phyloP scores from a whole-genome alignment of 371 early-diverging fungal species.

The Spraguea lophii region DNA sequence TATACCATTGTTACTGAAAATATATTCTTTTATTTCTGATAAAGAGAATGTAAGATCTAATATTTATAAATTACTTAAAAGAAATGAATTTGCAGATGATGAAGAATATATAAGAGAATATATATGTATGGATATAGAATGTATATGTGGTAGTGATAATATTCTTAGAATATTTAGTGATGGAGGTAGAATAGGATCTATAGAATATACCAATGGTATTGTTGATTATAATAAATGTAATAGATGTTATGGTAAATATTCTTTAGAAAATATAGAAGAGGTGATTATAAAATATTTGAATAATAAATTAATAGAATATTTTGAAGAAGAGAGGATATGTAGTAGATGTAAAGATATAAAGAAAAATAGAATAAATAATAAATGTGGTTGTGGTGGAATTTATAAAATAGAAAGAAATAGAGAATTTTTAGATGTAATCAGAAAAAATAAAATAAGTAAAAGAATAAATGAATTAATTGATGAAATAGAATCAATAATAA shows the following conservation, averaged over 20 bases:
- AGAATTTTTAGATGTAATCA: neutral
- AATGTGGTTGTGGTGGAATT: slow-evolving; percentile 33
- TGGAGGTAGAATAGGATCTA: too few species aligned
- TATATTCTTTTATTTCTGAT: slow-evolving; percentile 7
- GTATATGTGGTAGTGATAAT: slow-evolving; percentile 26
- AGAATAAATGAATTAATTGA: neutral
- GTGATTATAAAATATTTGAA: slow-evolving; percentile 14
- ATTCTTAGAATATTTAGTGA: slow-evolving; percentile 6
- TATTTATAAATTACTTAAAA: slow-evolving; percentile 25
- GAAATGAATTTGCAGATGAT: slow-evolving; percentile 12
- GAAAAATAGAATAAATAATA: slow-evolving; percentile 16
- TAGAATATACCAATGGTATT: neutral
- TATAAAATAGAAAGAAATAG: slow-evolving; percentile 2
- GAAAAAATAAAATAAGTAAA: neutral
- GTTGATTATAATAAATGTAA: slow-evolving; percentile 11
- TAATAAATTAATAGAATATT: neutral
- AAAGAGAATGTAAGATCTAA: slow-evolving; percentile 11
- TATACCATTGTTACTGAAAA: neutral
- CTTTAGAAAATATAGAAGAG: slow-evolving; percentile 9
- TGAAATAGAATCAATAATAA: neutral
- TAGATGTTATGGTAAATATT: slow-evolving; percentile 13
- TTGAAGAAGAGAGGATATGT: slow-evolving; percentile 12
- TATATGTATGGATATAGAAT: slow-evolving; percentile 8
- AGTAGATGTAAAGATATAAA: slow-evolving; percentile 12
- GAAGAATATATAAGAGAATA: neutral